Percentiles rank a stretch among this genome's conserved stretches.
phyloP scores from a whole-genome alignment of 257 asterid species.

The Nicotiana otophora region DNA sequence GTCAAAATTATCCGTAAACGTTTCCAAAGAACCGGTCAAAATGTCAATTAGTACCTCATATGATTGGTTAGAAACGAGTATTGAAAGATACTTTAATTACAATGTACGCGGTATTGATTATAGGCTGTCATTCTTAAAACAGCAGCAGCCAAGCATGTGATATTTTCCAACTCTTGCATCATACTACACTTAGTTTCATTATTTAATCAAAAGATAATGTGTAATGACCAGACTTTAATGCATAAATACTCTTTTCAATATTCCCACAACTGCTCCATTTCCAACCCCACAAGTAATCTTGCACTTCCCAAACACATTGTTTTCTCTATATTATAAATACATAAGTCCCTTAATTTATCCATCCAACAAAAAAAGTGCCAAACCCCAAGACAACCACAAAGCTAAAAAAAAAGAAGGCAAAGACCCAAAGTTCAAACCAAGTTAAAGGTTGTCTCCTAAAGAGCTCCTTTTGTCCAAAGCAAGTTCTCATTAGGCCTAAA shows the following conservation, averaged over 20 bases:
- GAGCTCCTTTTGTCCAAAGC: background rate
- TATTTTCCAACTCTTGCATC: background rate
- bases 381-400: background rate
- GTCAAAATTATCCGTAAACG: background rate
- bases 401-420: background rate
- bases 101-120: conserved; percentile 5
- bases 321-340: background rate
- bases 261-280: conserved; percentile 38
- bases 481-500: background rate
- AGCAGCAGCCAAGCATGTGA: conserved; percentile 5
- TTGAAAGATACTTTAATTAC: conserved; percentile 4
- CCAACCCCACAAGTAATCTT: conserved; percentile 11
- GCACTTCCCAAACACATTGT: background rate
- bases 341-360: background rate
- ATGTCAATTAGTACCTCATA: background rate
- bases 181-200: background rate
- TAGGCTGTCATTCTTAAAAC: conserved; percentile 7
- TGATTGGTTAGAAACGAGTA: background rate
- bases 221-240: background rate
- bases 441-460: conserved; percentile 4
- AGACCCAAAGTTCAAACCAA: background rate
- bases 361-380: background rate
- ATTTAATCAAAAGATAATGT: background rate
- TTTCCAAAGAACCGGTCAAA: background rate
- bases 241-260: background rate